These are phyloP conservation scores for Neurospora sp. DNA, from an alignment of 495 filamentous ascomycete species.

Conservation along the genomic window DNA sequence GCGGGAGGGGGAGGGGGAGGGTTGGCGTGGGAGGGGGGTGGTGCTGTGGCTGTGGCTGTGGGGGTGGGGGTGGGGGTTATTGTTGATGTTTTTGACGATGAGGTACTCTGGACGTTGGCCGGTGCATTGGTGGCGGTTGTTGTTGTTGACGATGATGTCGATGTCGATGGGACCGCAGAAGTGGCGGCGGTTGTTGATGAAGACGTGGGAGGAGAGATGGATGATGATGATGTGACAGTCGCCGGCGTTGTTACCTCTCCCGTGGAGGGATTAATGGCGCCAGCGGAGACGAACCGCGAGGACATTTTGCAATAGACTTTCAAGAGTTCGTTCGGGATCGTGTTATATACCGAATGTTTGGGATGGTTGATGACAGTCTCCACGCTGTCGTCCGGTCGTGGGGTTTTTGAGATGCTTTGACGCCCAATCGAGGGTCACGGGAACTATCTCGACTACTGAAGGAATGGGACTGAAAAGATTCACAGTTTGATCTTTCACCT, in stretches of 20 bases:
- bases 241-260: constrained; percentile 14
- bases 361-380: background rate
- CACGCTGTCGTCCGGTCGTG: background rate
- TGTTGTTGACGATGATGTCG: background rate
- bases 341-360: background rate
- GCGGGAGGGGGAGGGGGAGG: background rate
- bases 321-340: background rate
- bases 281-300: constrained; percentile 85
- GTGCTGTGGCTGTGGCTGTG: background rate
- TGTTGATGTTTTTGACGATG: background rate
- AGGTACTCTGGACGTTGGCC: background rate
- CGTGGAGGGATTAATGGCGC: constrained; percentile 54
- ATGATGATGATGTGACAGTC: background rate
- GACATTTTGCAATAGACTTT: constrained; percentile 37
- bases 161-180: background rate
- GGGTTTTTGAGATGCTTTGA: background rate
- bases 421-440: background rate
- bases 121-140: background rate
- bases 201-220: background rate
- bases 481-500: background rate
- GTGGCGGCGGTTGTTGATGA: background rate
- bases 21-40: background rate
- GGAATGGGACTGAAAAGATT: background rate
- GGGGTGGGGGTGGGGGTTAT: background rate
- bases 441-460: background rate